Evolutionary conservation across 208 protist species (phyloP), one percentile per base, ranked within the genome.

Genomic region (Wallacemonas sp.): DNA sequence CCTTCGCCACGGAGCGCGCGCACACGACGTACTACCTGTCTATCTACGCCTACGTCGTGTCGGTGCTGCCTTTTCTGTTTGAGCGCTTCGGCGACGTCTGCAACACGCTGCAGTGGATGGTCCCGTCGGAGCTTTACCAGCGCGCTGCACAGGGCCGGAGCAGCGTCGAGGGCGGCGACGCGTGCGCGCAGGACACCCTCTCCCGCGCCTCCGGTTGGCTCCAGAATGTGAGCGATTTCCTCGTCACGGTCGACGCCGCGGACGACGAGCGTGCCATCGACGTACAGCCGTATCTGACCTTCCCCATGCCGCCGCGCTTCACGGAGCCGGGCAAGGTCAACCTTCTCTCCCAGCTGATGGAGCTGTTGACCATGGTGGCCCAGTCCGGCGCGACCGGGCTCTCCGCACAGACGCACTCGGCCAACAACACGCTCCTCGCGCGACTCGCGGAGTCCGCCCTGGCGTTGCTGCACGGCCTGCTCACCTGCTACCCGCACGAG

Each of bases 401-500:
- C 22, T 46, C 61, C 36, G 72, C 54, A 31, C 26, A 20, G 45
- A 33, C 33, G 48, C 26, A 52, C 39, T 65, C 29, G 7, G 4
- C 49, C 8, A 57, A 33, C 49, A 33, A n/a, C 25, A n/a, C 20
- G 11, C 52, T 59, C 8, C 44, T 66, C 42, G 46, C n/a, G 10
- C 65, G 33, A 16, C 57, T 70, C 46, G 25, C 41, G 2, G 65
- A 70, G 54, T 46, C 52, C 57, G 44, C 48, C 1, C 62, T 77
- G 33, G 39, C 57, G 26, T 50, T 84, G 32, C 57, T 84, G 29
- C 59, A 74, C 25, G 25, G 63, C 7, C 44, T 81, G 2, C 36
- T 81, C 12, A 57, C 22, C 2, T 70, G 68, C 45, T 81, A 75
- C 57, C 62, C 66, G 5, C 41, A 57, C 12, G 44, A 81, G 14